Percentiles rank a stretch among this genome's conserved stretches.
Evolutionary conservation across 371 early-diverging fungal species (phyloP).

Genomic region (Mortierella polycephala): DNA sequence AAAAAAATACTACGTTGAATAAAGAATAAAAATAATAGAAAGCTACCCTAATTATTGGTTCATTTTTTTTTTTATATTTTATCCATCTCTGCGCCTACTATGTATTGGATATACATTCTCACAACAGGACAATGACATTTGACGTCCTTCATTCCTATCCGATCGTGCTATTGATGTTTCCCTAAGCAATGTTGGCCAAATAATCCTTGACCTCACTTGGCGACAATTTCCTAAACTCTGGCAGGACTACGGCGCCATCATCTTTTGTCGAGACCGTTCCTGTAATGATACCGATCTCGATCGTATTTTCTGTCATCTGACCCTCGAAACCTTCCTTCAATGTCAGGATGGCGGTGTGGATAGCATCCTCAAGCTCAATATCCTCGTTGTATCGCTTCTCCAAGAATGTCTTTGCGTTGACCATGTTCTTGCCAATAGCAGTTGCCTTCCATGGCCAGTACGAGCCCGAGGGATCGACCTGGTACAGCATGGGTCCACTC

Average conservation of each 20-base stretch:
- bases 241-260: constrained; percentile 65
- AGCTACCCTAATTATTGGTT: background rate
- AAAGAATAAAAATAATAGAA: background rate
- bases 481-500: constrained; percentile 92
- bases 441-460: constrained; percentile 99
- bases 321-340: constrained; percentile 99
- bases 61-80: too few species aligned
- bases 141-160: too few species aligned
- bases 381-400: constrained; percentile 96
- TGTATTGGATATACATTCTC: too few species aligned
- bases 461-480: constrained; percentile 99
- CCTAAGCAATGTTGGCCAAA: constrained; percentile 90
- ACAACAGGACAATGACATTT: too few species aligned
- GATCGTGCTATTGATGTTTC: background rate
- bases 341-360: constrained; percentile 97
- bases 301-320: constrained; percentile 89
- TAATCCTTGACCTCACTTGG: constrained; percentile 93
- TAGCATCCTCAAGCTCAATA: constrained; percentile 97
- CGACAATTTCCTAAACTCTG: constrained; percentile 81
- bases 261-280: constrained; percentile 62
- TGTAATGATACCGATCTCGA: constrained; percentile 95
- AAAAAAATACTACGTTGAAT: too few species aligned
- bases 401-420: constrained; percentile 97
- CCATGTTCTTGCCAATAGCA: constrained; percentile 99
- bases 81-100: too few species aligned